Evolutionary conservation across 176 grass and related monocot genomes (phyloP), one percentile per base, ranked within the genome.

Genomic region (Paspalum notatum): DNA sequence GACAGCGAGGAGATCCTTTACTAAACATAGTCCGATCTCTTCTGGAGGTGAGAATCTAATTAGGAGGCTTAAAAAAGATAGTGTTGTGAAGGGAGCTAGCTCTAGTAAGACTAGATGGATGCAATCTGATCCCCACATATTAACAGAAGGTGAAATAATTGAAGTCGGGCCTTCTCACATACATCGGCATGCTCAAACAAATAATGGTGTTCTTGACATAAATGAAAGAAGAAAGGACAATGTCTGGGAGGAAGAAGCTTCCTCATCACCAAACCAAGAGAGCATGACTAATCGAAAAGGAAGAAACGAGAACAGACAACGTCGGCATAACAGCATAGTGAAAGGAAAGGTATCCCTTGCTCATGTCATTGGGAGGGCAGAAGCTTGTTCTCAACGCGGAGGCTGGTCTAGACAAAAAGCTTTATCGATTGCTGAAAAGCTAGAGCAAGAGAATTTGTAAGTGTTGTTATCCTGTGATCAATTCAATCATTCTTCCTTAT

Each of bases 361-460:
- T 53, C 89, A 97, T 88, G 94, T 92, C 66, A 90, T 97, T 79
- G 82, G 90, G 66, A 90, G 76, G 67, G 87, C 82, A 60, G 94
- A 97, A 88, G 91, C 68, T 50, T 89, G 87, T 89, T 85, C 87
- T 87, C 85, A 86, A 61, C 60, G 58, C 76, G 88, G 85, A 58
- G 77, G 86, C 47, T 89, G 96, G 92, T 91, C 96, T 59, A 95
- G 86, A 75, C 81, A 40, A 76, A 99, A 99, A 83, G 90, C 90
- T 24, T 67, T 95, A 32, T 95, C 92, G 72, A 88, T 98, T 85
- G 88, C 92, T 47, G 90, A 99, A 83, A 99, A 99, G 79, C 82
- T 99, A 66, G 96, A 95, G 83, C 84, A 95, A 65, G 88, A 99
- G 78, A 99, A 99, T 85, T 55, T 99, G 96, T 99, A 83, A 99